phyloP scores from a whole-genome alignment of 176 grass and related monocot genomes.

The Ensete ventricosum region DNA sequence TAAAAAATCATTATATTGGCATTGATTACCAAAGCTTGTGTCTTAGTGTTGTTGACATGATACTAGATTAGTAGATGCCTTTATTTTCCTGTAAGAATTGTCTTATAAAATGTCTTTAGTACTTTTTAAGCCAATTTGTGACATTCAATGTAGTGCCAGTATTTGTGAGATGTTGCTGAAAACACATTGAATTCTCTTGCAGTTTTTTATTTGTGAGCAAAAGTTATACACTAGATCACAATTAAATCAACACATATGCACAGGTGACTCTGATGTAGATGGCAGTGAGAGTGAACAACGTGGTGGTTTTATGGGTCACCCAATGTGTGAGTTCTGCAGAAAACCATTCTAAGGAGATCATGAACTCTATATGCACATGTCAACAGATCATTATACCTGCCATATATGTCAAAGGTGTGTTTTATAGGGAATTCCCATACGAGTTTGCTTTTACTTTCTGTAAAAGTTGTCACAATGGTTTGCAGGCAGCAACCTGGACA shows the following conservation, averaged over 20 bases:
- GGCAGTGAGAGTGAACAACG: conserved; percentile 87
- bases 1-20: no score
- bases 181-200: not conserved
- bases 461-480: not conserved
- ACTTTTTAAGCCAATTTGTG: not conserved
- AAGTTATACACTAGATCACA: conserved; percentile 78
- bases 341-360: conserved; percentile 82
- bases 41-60: not conserved
- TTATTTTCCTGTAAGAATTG: not conserved
- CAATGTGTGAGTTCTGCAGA: conserved; percentile 69
- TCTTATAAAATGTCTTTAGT: not conserved
- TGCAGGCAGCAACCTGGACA: conserved; percentile 62
- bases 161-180: not conserved
- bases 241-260: conserved; percentile 65
- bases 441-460: not conserved
- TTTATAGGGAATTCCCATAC: conserved; percentile 1
- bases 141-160: not conserved
- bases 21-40: not conserved
- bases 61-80: not conserved
- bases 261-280: conserved; percentile 92
- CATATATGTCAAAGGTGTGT: conserved; percentile 77
- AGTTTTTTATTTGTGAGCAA: conserved; percentile 97
- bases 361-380: conserved; percentile 84
- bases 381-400: conserved; percentile 64
- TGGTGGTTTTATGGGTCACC: conserved; percentile 78